Base-by-base conservation (phyloP, 164 flowering plant species). In the Tetrastigma voinierianum region DNA sequence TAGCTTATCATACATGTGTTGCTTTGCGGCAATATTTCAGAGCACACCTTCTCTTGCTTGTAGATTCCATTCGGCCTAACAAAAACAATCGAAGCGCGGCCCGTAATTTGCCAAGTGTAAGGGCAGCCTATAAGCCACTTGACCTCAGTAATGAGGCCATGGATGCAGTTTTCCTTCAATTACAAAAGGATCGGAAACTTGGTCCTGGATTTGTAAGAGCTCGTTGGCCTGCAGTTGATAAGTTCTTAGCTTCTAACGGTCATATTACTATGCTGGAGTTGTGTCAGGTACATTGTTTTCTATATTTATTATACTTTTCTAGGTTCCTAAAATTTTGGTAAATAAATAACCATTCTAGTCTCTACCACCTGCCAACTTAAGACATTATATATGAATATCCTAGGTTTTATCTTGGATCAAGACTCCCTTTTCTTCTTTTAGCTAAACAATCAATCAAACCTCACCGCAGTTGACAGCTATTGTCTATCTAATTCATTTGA, bases 1-100 rank as follows among this genome's bases (percentile, higher is more conserved):
- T 96, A 67, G 98, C 98, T 56, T 93, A 80, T 70, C 98, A 90
- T 62, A 84, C 93, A 10, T 87, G 97, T 86, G 84, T 93, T 57
- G 96, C 99, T 25, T 74, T 96, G 73, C 85, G 97, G 48, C 99
- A 96, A 66, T 96, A 90, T 79, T 89, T 90, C 63, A 83, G 99
- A 70, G 97, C 98, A 12, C 99, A 90, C 78, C 93, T 96, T 66
- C 84, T 95, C 24, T 77, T 93, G 78, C 89, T 90, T 57, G 90
- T 96, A 54, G 99, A 96, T 68, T 90, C 97, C 20, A 82, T 96
- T 70, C 98, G 97, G 58, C 99, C 99, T 20, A 87, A 70, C 65
- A 96, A 91, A 86, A 88, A 52, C 65, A 80, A 67, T 72, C 85
- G 93, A 65, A 83, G 88, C 80, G 83, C 82, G 2, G 80, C 80